phyloP scores from a whole-genome alignment of 805 yeast species.

The Myxozyma udenii region DNA sequence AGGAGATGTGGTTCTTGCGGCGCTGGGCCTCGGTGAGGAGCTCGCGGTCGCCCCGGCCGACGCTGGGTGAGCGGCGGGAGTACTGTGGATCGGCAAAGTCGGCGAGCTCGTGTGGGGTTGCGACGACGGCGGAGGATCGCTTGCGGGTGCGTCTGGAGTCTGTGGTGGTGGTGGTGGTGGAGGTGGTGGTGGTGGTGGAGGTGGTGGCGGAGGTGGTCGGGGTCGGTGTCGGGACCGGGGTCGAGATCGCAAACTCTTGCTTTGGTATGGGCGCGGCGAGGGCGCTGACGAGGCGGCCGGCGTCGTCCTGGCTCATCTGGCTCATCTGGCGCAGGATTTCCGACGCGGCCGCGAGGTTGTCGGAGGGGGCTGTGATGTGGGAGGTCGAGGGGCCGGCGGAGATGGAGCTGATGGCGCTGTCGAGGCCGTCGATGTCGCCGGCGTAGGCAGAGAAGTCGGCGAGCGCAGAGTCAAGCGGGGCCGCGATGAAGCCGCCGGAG shows the following conservation, averaged over 20 bases:
- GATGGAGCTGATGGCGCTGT: neutral
- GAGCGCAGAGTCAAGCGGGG: neutral
- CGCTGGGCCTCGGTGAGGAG: conserved; percentile 39
- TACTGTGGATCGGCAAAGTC: neutral
- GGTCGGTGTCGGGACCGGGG: conserved; percentile 3
- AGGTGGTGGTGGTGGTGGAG: neutral
- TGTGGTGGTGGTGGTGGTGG: neutral
- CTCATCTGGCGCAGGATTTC: conserved; percentile 28
- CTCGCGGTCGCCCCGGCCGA: conserved; percentile 29
- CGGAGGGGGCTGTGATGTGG: neutral
- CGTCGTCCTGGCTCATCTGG: conserved; percentile 21
- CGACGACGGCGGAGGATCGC: neutral
- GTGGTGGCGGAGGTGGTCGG: neutral
- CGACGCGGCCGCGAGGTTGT: conserved; percentile 14
- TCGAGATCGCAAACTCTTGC: neutral
- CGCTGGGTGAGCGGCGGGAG: neutral
- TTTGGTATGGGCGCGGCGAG: neutral
- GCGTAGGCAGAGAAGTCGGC: neutral
- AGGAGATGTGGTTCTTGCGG: conserved; percentile 41
- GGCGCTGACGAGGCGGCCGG: neutral
- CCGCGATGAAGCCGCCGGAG: conserved; percentile 13
- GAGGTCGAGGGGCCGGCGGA: neutral
- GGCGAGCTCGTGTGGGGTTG: neutral
- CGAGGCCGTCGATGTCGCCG: neutral
- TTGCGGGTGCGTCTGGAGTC: neutral